phyloP scores from a whole-genome alignment of 345 rosid species.

The Anacardium occidentale region DNA sequence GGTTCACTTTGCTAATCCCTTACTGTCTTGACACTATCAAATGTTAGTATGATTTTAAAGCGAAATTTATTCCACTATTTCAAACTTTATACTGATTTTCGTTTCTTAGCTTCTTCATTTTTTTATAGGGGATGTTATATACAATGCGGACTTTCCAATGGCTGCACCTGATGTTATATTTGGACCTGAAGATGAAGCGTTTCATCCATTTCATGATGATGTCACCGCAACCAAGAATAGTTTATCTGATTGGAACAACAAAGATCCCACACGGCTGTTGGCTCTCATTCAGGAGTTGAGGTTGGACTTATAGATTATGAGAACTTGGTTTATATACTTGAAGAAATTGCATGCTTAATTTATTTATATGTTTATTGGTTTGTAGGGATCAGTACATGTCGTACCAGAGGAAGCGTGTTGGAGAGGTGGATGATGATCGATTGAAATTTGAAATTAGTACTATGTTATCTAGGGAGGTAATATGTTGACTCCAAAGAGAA shows the following conservation, averaged over 20 bases:
- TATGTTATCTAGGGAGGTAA: slow-evolving; percentile 87
- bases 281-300: slow-evolving; percentile 73
- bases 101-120: slow-evolving; percentile 17
- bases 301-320: slow-evolving; percentile 29
- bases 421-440: slow-evolving; percentile 79
- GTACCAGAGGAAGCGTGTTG: slow-evolving; percentile 69
- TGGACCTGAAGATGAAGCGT: slow-evolving; percentile 75
- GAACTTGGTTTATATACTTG: slow-evolving; percentile 13
- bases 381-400: slow-evolving; percentile 61
- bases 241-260: slow-evolving; percentile 64
- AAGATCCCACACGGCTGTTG: slow-evolving; percentile 62
- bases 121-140: slow-evolving; percentile 78
- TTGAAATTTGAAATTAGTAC: slow-evolving; percentile 85
- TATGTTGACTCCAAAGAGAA: neutral
- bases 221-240: slow-evolving; percentile 27
- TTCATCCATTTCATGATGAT: slow-evolving; percentile 50
- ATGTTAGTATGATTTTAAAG: slow-evolving; percentile 51
- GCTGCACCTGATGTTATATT: slow-evolving; percentile 83
- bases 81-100: neutral
- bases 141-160: slow-evolving; percentile 71
- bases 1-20: slow-evolving; percentile 85
- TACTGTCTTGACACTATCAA: slow-evolving; percentile 77
- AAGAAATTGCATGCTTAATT: slow-evolving; percentile 1
- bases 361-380: neutral
- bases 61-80: neutral